Conservation (phyloP, 164 flowering plant genomes). For the Echeveria elegans region DNA sequence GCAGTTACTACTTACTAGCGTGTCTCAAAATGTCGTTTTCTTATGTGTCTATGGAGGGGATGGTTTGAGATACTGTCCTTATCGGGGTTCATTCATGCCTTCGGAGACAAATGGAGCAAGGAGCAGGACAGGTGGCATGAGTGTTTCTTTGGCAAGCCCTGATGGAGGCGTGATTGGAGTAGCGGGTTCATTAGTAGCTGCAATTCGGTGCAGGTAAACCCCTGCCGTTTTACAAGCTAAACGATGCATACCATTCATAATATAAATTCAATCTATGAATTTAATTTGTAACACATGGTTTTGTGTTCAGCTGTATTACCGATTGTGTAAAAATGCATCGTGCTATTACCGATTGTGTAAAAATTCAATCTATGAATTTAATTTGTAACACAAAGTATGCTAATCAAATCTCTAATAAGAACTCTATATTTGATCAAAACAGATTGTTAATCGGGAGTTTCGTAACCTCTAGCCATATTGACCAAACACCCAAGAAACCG, state of each 20-base stretch:
- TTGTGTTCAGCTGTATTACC: no score
- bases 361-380: no score
- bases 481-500: not conserved
- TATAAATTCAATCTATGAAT: not conserved
- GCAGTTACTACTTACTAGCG: not conserved
- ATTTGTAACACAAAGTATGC: no score
- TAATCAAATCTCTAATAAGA: not conserved
- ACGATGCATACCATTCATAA: not conserved
- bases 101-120: slow-evolving; percentile 41
- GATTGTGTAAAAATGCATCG: no score
- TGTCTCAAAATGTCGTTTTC: not conserved
- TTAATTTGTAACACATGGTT: no score
- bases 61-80: slow-evolving; percentile 76
- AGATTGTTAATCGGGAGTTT: slow-evolving; percentile 1
- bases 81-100: slow-evolving; percentile 56
- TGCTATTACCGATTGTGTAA: no score
- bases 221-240: no score
- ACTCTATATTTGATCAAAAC: not conserved
- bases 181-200: slow-evolving; percentile 67
- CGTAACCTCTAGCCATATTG: not conserved
- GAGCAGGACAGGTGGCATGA: slow-evolving; percentile 63
- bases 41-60: slow-evolving; percentile 40
- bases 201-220: slow-evolving; percentile 74
- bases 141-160: slow-evolving; percentile 78
- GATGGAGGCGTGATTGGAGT: slow-evolving; percentile 86